Evolutionary conservation across 2,329 filamentous ascomycete species (phyloP), one percentile per base, ranked within the genome.

Genomic region (Trichoderma sp.): DNA sequence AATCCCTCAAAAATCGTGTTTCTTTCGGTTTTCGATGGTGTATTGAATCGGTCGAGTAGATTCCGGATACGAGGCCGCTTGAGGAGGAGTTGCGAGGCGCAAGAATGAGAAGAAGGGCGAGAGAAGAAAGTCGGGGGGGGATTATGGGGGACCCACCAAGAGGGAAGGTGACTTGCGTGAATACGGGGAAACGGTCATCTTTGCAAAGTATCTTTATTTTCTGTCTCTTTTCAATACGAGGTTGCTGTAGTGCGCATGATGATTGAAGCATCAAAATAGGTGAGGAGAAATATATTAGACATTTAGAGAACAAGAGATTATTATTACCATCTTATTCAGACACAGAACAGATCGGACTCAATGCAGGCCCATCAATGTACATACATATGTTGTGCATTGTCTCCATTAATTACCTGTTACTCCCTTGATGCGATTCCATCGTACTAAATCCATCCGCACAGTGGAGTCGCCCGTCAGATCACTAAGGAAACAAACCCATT

Each of bases 81-180:
- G 56, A 11, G 11, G 67, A 31, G 56, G 33, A 71, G 53, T 38
- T 38, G 16, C 24, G 45, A 68, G 27, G 38, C 62, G 62, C 60
- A 41, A 60, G 50, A 69, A 38, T 16, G 66, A n/a, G 31, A 59
- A 29, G 18, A 33, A 71, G 53, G 24, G 50, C 29, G 66, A 64
- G 18, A 64, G 21, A 12, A n/a, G 21, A 71, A 53, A 33, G 38
- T 64, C n/a, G 59, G 59, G 35, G 35, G 31, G 59, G 59, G 18
- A 21, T 33, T 50, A 18, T 12, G 18, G 59, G 27, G 29, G 69
- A 31, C 38, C 69, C 41, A 53, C 69, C 21, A 24, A 41, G 59
- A 53, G 59, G 69, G 60, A 63, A 64, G 59, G 68, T 72, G 59
- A 72, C 69, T 63, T 63, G 45, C 6, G 41, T 21, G 33, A 71